Evolutionary conservation across 2,329 filamentous ascomycete genomes (phyloP).

Genomic region (Cadophora gregata): DNA sequence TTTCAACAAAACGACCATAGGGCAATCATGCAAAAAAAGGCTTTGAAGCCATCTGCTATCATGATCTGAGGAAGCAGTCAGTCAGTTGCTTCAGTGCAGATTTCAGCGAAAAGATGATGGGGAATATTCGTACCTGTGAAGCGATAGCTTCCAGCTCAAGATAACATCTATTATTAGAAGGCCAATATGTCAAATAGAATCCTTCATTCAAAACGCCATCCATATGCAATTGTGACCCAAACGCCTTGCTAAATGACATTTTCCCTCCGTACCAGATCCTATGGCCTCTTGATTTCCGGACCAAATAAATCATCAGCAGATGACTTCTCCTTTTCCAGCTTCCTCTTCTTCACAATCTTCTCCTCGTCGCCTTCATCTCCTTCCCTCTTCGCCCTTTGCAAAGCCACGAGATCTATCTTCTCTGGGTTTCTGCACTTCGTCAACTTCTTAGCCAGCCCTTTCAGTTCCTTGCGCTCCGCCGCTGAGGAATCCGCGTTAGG

Average conservation of each 20-base stretch:
- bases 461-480: slow-evolving; percentile 54
- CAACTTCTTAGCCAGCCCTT: slow-evolving; percentile 71
- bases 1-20: background rate
- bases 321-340: slow-evolving; percentile 49
- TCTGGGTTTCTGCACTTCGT: slow-evolving; percentile 76
- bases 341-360: slow-evolving; percentile 47
- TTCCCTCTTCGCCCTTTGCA: slow-evolving; percentile 64
- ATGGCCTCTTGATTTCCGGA: slow-evolving; percentile 35
- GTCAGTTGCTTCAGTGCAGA: background rate
- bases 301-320: slow-evolving; percentile 45
- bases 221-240: slow-evolving; percentile 32
- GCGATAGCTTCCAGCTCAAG: background rate
- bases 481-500: slow-evolving; percentile 39
- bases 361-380: slow-evolving; percentile 42
- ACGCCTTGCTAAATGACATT: slow-evolving; percentile 38
- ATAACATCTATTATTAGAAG: slow-evolving; percentile 4
- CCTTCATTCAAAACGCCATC: slow-evolving; percentile 26
- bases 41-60: background rate
- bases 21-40: background rate
- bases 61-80: background rate
- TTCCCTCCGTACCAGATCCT: slow-evolving; percentile 2
- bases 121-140: background rate
- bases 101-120: background rate
- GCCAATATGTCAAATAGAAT: slow-evolving; percentile 11
- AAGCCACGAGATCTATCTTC: slow-evolving; percentile 72